Conservation (phyloP, 345 rosid species). For the Hibiscus mutabilis region DNA sequence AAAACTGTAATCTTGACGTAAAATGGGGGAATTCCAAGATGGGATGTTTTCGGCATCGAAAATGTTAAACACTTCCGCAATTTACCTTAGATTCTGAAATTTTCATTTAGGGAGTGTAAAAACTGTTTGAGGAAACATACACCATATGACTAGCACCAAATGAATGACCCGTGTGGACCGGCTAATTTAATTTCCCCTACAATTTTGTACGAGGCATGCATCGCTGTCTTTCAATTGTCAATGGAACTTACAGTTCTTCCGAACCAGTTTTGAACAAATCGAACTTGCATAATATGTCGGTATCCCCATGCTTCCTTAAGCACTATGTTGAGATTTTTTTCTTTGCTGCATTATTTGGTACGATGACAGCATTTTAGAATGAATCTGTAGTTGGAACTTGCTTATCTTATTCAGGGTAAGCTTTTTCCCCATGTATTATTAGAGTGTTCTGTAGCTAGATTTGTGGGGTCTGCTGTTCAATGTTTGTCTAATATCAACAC, state of each 20-base stretch:
- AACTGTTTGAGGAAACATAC: not conserved
- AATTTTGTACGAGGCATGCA: not conserved
- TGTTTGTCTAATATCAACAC: too few species aligned
- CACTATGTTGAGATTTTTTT: not conserved
- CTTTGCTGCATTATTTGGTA: not conserved
- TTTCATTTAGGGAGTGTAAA: not conserved
- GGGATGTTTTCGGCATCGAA: too few species aligned
- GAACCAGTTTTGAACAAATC: not conserved
- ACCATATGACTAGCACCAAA: conserved; percentile 14
- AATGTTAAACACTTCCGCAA: too few species aligned
- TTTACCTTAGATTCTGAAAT: not conserved
- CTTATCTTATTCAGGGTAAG: conserved; percentile 8
- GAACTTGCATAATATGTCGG: not conserved
- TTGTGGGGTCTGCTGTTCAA: not conserved
- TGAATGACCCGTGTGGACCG: conserved; percentile 10
- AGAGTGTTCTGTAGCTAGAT: not conserved
- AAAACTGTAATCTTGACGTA: not conserved
- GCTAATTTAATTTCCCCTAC: not conserved
- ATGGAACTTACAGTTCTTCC: not conserved
- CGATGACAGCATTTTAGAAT: not conserved
- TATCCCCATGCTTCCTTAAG: not conserved
- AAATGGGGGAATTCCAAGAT: not conserved
- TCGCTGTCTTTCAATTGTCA: not conserved
- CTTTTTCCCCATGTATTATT: not conserved
- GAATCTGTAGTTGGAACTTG: not conserved